A percentile compares a stretch with the other conserved stretches of the same genome.
Conservation (phyloP, 495 filamentous ascomycete genomes). For the Xylaria curta region DNA sequence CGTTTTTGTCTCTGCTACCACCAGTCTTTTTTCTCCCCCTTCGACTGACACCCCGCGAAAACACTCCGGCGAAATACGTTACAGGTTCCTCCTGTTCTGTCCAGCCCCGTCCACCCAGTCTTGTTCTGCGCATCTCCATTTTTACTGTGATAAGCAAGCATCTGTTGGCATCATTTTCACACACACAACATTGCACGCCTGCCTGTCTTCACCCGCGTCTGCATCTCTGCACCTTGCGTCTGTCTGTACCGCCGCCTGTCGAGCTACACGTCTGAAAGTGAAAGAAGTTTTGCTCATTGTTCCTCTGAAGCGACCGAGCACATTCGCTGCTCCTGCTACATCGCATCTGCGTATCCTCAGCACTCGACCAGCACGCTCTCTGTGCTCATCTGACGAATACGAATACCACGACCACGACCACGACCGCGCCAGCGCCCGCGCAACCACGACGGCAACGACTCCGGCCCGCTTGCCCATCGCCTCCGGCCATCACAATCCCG, state of each 20-base stretch:
- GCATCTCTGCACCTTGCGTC: constrained; percentile 20
- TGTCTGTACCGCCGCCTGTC: constrained; percentile 16
- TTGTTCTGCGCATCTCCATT: constrained; percentile 29
- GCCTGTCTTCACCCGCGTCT: constrained; percentile 8
- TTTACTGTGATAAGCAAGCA: constrained; percentile 28
- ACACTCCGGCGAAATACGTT: constrained; percentile 22
- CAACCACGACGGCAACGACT: constrained; percentile 7
- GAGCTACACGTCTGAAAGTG: constrained; percentile 21
- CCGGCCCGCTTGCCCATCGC: not conserved
- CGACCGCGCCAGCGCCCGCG: constrained; percentile 1
- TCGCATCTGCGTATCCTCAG: not conserved
- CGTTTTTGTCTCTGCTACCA: constrained; percentile 13
- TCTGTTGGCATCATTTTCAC: constrained; percentile 26
- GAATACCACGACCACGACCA: not conserved
- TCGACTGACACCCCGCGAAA: constrained; percentile 27
- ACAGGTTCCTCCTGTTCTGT: constrained; percentile 12
- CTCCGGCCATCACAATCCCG: not conserved
- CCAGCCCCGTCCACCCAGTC: constrained; percentile 15
- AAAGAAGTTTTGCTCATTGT: constrained; percentile 29
- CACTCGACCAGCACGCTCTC: not conserved
- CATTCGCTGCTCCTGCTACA: not conserved
- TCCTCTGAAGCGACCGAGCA: constrained; percentile 20
- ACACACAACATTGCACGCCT: not conserved
- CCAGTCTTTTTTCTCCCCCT: constrained; percentile 27
- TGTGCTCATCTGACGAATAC: constrained; percentile 12